phyloP scores from a whole-genome alignment of 352 stramenopile species.

The Hyaloperonospora arabidopsidis region DNA sequence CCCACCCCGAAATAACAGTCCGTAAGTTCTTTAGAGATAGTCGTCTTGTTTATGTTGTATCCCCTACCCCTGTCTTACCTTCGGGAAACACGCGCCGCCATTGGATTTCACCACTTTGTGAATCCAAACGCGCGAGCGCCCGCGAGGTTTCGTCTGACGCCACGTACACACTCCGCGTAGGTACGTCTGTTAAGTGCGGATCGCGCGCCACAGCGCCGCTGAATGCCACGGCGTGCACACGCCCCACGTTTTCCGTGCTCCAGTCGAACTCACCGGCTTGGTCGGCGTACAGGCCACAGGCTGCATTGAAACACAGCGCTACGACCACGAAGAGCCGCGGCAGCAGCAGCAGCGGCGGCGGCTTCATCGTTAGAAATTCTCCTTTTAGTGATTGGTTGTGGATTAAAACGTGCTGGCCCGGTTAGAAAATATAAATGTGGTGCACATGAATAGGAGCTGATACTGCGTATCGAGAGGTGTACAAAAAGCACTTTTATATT shows the following conservation, averaged over 20 bases:
- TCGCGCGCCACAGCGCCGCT: slow-evolving; percentile 33
- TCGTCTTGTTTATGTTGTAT: background rate
- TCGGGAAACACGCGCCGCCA: slow-evolving; percentile 62
- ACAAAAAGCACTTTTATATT: too few species aligned
- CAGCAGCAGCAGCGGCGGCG: slow-evolving; percentile 6
- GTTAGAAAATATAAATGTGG: too few species aligned
- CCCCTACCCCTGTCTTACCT: slow-evolving; percentile 23
- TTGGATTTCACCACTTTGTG: slow-evolving; percentile 61
- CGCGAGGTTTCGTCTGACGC: slow-evolving; percentile 53
- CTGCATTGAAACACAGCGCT: slow-evolving; percentile 23
- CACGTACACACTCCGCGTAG: slow-evolving; percentile 39
- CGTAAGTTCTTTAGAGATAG: background rate
- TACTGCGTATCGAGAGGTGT: too few species aligned
- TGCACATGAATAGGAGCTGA: too few species aligned
- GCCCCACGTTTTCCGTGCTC: slow-evolving; percentile 56
- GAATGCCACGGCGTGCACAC: slow-evolving; percentile 41
- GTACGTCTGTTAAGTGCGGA: slow-evolving; percentile 7
- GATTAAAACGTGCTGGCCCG: too few species aligned
- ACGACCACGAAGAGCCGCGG: slow-evolving; percentile 17
- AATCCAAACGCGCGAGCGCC: slow-evolving; percentile 56
- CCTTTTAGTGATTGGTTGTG: too few species aligned
- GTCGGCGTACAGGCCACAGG: slow-evolving; percentile 56
- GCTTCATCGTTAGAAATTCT: too few species aligned
- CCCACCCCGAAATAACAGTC: slow-evolving; percentile 5
- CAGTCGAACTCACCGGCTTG: slow-evolving; percentile 78